A percentile compares a stretch with the other conserved stretches of the same genome.
Conservation (phyloP, 2,329 filamentous ascomycete species). For the Arthrobotrys megalospora region DNA sequence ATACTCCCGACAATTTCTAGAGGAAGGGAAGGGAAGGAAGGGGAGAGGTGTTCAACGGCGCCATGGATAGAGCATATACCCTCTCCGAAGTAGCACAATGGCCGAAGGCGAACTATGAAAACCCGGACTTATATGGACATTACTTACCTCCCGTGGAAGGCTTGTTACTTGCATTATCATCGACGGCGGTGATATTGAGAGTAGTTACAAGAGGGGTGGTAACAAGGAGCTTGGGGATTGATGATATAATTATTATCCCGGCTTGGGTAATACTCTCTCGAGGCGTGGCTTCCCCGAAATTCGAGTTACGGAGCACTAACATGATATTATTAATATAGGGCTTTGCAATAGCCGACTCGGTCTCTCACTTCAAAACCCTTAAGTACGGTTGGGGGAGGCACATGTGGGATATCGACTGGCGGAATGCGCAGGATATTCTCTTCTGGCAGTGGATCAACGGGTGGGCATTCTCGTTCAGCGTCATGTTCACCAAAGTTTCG, state of each 20-base stretch:
- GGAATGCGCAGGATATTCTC: conserved; percentile 29
- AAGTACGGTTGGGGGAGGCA: conserved; percentile 56
- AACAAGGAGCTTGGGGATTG: conserved; percentile 42
- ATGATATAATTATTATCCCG: conserved; percentile 52
- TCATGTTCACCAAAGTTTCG: conserved; percentile 59
- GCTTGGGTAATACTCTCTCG: conserved; percentile 46
- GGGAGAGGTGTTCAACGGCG: conserved; percentile 16
- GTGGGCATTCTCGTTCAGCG: conserved; percentile 56
- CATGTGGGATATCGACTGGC: conserved; percentile 60
- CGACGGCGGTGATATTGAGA: conserved; percentile 42
- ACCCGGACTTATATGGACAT: conserved; percentile 50
- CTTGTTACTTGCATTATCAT: conserved; percentile 37
- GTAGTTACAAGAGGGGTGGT: conserved; percentile 48
- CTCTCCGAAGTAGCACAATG: conserved; percentile 48
- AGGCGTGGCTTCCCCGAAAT: neutral
- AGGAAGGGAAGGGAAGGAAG: conserved; percentile 21
- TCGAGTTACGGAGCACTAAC: neutral
- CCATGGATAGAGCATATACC: conserved; percentile 54
- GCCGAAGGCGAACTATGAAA: conserved; percentile 53
- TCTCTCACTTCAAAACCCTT: conserved; percentile 50
- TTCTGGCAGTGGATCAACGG: conserved; percentile 60
- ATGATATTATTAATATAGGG: conserved; percentile 14
- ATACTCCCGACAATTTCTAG: conserved; percentile 14
- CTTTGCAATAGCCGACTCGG: conserved; percentile 44
- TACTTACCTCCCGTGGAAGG: conserved; percentile 49